These are phyloP conservation scores for Corinectria fuckeliana DNA, from an alignment of 2,329 filamentous ascomycete species.

Conservation along the genomic window DNA sequence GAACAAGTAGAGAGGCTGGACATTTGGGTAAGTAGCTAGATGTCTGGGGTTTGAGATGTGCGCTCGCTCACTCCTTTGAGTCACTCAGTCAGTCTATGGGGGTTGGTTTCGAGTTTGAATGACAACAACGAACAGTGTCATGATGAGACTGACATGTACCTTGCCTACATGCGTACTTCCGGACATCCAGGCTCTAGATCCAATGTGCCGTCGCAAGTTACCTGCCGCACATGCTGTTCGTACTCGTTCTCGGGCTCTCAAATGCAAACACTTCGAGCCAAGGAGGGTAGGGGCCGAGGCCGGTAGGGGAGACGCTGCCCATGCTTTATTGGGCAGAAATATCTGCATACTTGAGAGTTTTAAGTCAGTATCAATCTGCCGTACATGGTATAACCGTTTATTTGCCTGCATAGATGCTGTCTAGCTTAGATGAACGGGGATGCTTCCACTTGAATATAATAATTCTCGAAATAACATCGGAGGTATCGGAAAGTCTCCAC, in stretches of 20 bases:
- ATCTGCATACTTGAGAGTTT: neutral
- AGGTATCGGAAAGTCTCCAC: neutral
- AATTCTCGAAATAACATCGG: neutral
- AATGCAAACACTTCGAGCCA: neutral
- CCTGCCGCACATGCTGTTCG: neutral
- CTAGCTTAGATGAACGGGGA: neutral
- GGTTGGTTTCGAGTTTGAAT: too few relatives aligned
- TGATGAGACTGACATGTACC: neutral
- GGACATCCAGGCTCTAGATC: neutral
- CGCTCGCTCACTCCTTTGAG: neutral
- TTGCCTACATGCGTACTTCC: conserved; percentile 10
- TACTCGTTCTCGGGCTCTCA: neutral
- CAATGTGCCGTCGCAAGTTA: neutral
- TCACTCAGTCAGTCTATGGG: neutral
- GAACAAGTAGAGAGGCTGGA: neutral
- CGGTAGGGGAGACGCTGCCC: neutral
- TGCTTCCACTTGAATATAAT: too few relatives aligned
- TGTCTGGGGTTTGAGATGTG: neutral
- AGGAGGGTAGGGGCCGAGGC: neutral
- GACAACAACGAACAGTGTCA: neutral
- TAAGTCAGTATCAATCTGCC: neutral
- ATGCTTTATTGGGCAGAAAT: neutral
- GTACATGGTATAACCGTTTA: neutral
- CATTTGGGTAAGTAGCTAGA: neutral
- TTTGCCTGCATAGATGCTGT: neutral